Conservation (phyloP, 2,329 filamentous ascomycete genomes). For the Zasmidium angulare region DNA sequence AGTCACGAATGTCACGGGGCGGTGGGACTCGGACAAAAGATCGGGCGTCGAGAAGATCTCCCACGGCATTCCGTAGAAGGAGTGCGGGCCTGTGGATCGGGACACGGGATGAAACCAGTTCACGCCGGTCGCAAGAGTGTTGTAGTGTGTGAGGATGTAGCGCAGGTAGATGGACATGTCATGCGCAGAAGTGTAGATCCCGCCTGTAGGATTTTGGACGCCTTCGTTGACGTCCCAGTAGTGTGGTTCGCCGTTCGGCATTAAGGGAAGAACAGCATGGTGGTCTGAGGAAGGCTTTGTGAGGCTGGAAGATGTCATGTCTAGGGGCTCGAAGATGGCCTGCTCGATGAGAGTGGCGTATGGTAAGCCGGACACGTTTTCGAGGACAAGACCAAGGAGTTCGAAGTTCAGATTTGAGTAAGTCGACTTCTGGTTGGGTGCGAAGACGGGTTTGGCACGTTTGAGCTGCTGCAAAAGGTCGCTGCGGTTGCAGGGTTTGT, state of each 20-base stretch:
- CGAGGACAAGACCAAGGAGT: slow-evolving; percentile 43
- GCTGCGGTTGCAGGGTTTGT: slow-evolving; percentile 32
- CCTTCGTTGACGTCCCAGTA: slow-evolving; percentile 46
- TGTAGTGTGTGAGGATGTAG: slow-evolving; percentile 43
- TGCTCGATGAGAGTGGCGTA: slow-evolving; percentile 41
- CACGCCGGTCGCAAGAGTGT: slow-evolving; percentile 40
- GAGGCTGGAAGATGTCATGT: slow-evolving; percentile 36
- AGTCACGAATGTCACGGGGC: slow-evolving; percentile 46
- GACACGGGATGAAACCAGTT: slow-evolving; percentile 48
- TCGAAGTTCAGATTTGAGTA: slow-evolving; percentile 46
- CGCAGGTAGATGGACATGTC: slow-evolving; percentile 47
- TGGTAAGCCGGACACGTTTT: slow-evolving; percentile 36
- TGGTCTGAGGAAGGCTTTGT: slow-evolving; percentile 35
- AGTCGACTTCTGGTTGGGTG: slow-evolving; percentile 43
- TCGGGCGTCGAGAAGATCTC: slow-evolving; percentile 46
- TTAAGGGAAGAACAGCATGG: slow-evolving; percentile 40
- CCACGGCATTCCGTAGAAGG: slow-evolving; percentile 50
- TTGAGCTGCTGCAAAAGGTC: slow-evolving; percentile 38
- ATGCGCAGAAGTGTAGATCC: slow-evolving; percentile 42
- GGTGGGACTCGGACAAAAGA: slow-evolving; percentile 37
- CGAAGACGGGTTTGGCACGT: slow-evolving; percentile 38
- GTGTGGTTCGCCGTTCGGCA: slow-evolving; percentile 16
- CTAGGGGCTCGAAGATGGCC: slow-evolving; percentile 41
- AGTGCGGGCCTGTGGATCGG: slow-evolving; percentile 36
- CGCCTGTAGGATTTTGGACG: slow-evolving; percentile 45